Evolutionary conservation across 352 stramenopile species (phyloP), one percentile per base, ranked within the genome.

Genomic region (Phytopythium boreale): DNA sequence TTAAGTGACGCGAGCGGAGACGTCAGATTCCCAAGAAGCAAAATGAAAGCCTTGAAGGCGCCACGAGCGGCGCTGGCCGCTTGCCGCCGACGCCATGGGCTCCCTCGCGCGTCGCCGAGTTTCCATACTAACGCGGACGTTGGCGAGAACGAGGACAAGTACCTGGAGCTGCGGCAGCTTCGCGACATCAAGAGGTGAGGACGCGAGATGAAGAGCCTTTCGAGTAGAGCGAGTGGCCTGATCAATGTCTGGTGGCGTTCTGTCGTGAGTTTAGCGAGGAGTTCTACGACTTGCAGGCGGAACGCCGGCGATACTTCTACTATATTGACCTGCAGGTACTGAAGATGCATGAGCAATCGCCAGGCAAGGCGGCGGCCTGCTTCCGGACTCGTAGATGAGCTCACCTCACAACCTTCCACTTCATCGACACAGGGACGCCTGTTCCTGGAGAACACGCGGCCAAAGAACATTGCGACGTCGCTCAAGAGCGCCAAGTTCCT

Each of bases 381-480:
- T 55, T 22, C n/a, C n/a, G 6, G 15, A 22, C 17, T 34, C 26
- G 34, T 39, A 39, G 3, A 39, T 10, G 34, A 10, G 34, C 34
- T 39, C 10, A 39, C 7, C 10, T 39, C 10, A 39, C 7, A 2
- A 41, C 4, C 17, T 26, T 17, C 37, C 9, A 7, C 19, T 41
- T 15, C 22, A 24, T 22, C 20, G 19, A 5, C 27, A 24, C 56
- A 92, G 77, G 86, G 86, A 0, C 83, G 84, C 6, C 56, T 94
- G 44, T 92, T 92, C 51, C 59, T 92, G 15, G 86, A 94, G 72
- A 76, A 94, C 71, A 92, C 82, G 10, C 75, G 78, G 14, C 86
- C 86, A 12, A 94, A 94, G 67, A 94, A 92, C 75, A 92, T 94
- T 20, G 86, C 86, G 41, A 94, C 86, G 57, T 92, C 80, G 9